Conservation (phyloP, 768 basidiomycete species). For the Boletellus ananas region DNA sequence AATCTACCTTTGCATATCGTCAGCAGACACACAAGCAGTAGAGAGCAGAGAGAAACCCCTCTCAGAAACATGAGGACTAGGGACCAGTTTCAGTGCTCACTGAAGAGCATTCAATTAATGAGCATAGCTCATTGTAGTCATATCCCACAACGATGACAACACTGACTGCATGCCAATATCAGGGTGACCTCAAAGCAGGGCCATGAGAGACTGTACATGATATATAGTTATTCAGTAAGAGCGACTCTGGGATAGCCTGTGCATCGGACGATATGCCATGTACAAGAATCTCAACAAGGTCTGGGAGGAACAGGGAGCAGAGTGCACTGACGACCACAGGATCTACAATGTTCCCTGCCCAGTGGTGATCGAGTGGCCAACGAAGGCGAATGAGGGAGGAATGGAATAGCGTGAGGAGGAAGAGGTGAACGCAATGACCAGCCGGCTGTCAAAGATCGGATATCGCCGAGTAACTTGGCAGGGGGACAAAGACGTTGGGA, state of each 20-base stretch:
- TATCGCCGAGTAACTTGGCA: too few species aligned
- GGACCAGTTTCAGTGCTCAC: neutral
- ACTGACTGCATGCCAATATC: neutral
- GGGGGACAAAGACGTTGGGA: too few species aligned
- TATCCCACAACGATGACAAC: neutral
- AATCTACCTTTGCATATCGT: constrained; percentile 1
- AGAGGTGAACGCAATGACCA: too few species aligned
- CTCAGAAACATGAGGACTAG: neutral
- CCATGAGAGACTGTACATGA: neutral
- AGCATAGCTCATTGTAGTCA: neutral
- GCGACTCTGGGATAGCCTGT: neutral
- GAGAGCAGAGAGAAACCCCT: neutral
- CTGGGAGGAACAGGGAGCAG: neutral
- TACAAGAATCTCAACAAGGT: neutral
- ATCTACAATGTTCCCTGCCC: too few species aligned
- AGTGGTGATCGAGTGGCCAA: too few species aligned
- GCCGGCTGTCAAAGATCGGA: too few species aligned
- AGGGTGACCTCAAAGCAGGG: neutral
- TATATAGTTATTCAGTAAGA: constrained; percentile 1
- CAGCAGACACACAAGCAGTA: neutral
- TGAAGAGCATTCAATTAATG: neutral
- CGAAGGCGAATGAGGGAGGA: too few species aligned
- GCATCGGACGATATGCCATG: neutral
- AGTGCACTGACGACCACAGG: too few species aligned
- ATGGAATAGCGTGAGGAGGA: too few species aligned